These are phyloP conservation scores for Exserohilum turcica DNA, from an alignment of 2,329 filamentous ascomycete species.

Conservation along the genomic window DNA sequence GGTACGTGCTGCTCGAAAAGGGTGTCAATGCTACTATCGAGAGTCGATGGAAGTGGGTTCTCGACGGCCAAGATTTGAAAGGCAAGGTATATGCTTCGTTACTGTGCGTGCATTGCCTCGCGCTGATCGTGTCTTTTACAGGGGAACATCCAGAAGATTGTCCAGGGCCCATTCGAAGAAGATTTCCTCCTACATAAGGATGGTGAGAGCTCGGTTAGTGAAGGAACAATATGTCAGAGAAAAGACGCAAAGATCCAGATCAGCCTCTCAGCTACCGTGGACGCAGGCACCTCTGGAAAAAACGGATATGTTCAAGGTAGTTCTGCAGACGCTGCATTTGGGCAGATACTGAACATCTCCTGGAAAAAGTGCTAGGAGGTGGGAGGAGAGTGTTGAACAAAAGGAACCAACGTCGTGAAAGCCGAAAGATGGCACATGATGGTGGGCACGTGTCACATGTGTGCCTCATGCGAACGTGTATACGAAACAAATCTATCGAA, in stretches of 20 bases:
- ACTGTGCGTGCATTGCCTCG: neutral
- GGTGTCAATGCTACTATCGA: conserved; percentile 28
- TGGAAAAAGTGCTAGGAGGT: conserved; percentile 29
- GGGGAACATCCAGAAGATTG: conserved; percentile 33
- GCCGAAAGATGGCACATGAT: neutral
- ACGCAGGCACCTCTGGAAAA: conserved; percentile 10
- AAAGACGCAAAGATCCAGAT: conserved; percentile 31
- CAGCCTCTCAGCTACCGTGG: conserved; percentile 28
- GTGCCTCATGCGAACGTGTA: neutral
- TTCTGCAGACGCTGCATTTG: conserved; percentile 23
- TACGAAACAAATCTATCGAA: neutral
- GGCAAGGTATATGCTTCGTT: conserved; percentile 27
- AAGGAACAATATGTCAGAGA: conserved; percentile 29
- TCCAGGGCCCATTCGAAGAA: conserved; percentile 27
- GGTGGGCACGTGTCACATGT: neutral
- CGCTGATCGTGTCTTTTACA: neutral
- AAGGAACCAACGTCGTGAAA: neutral
- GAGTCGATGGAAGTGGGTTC: conserved; percentile 38
- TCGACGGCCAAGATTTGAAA: conserved; percentile 27
- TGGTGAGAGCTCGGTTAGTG: conserved; percentile 27
- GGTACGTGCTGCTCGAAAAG: conserved; percentile 27
- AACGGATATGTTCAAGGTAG: conserved; percentile 23
- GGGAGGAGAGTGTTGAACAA: conserved; percentile 27
- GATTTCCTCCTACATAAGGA: conserved; percentile 35
- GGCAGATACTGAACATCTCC: conserved; percentile 28